Conservation (phyloP, 805 yeast species). For the Yamadazyma phyllophila region DNA sequence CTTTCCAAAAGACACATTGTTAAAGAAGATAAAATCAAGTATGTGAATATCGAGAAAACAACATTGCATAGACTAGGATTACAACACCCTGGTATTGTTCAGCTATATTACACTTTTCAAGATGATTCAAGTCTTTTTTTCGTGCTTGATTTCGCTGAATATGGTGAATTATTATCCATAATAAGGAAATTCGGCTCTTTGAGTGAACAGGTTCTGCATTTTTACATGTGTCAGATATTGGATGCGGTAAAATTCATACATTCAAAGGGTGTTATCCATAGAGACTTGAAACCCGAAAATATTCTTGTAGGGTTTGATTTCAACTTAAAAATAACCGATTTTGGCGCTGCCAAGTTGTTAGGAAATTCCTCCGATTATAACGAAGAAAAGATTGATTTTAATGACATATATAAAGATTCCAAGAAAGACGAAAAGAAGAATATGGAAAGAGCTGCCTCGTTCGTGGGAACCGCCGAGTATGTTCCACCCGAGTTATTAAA, state of each 20-base stretch:
- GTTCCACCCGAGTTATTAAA: constrained; percentile 88
- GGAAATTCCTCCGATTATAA: constrained; percentile 20
- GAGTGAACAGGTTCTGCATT: constrained; percentile 70
- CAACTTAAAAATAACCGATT: constrained; percentile 90
- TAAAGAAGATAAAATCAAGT: constrained; percentile 89
- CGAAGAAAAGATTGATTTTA: constrained; percentile 37
- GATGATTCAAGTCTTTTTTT: constrained; percentile 85
- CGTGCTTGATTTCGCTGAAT: constrained; percentile 90
- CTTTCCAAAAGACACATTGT: constrained; percentile 91
- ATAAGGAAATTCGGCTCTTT: constrained; percentile 76
- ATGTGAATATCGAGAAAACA: constrained; percentile 92
- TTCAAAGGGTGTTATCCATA: constrained; percentile 82
- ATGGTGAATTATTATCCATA: constrained; percentile 86
- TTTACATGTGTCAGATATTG: constrained; percentile 82
- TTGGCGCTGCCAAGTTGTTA: constrained; percentile 92
- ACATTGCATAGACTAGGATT: constrained; percentile 83
- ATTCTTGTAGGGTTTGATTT: constrained; percentile 81
- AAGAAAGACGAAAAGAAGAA: constrained; percentile 31
- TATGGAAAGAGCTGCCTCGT: constrained; percentile 51
- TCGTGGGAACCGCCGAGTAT: constrained; percentile 87
- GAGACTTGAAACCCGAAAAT: constrained; percentile 95
- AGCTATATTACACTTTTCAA: constrained; percentile 90
- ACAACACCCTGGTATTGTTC: constrained; percentile 89
- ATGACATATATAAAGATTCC: constrained; percentile 15
- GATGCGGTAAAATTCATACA: constrained; percentile 92